Evolutionary conservation across 139 green algal genomes (phyloP).

Genomic region (Trebouxia sp.): DNA sequence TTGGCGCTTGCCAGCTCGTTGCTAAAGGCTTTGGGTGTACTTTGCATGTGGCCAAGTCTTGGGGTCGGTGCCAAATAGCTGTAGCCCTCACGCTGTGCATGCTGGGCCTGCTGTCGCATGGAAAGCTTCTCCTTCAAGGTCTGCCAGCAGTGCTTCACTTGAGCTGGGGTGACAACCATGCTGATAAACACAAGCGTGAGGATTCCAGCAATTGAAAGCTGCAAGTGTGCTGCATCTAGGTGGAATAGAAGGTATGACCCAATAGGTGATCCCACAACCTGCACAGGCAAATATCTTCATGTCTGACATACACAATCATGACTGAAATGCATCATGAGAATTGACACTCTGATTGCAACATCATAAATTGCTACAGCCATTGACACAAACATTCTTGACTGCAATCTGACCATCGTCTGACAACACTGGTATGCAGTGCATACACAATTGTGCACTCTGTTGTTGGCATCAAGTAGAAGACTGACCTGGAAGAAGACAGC

Average conservation of each 20-base stretch:
- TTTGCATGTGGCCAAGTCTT: neutral
- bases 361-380: too few relatives aligned
- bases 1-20: neutral
- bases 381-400: too few relatives aligned
- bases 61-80: neutral
- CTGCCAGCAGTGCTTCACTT: neutral
- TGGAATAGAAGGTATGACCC: slow-evolving; percentile 4
- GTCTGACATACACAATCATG: too few relatives aligned
- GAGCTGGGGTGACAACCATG: slow-evolving; percentile 19
- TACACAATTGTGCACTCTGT: too few relatives aligned
- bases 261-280: slow-evolving; percentile 9
- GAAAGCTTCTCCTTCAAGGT: neutral
- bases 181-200: slow-evolving; percentile 9
- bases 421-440: too few relatives aligned
- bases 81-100: neutral
- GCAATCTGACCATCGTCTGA: too few relatives aligned
- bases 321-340: too few relatives aligned
- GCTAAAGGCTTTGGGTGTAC: neutral
- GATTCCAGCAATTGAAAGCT: slow-evolving; percentile 5
- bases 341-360: too few relatives aligned
- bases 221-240: slow-evolving; percentile 10
- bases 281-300: too few relatives aligned
- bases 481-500: neutral
- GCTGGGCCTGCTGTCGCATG: neutral
- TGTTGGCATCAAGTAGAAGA: too few relatives aligned